Conservation (phyloP, 441 rosid genomes). For the Gossypium gossypioides region DNA sequence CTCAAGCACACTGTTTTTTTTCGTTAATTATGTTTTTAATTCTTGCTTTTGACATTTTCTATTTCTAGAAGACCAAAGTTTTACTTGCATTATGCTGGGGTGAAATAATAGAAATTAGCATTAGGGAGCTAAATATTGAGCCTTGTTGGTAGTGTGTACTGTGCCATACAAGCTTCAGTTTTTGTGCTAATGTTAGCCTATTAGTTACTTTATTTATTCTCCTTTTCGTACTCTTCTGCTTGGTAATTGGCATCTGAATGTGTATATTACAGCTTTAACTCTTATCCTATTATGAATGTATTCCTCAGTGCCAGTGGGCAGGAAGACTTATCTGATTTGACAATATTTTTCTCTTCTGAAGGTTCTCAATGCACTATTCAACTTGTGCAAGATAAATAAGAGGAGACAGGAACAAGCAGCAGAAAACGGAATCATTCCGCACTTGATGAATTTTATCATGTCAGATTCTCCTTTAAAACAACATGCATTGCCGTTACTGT, state of each 20-base stretch:
- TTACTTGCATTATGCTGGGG: background rate
- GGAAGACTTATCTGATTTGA: background rate
- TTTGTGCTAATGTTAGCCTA: background rate
- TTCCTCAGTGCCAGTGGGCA: background rate
- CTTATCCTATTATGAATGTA: background rate
- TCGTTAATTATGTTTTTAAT: background rate
- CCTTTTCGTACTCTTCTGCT: background rate
- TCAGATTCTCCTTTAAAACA: constrained; percentile 74
- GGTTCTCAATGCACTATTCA: constrained; percentile 91
- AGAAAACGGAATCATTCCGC: constrained; percentile 95
- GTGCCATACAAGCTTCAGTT: background rate
- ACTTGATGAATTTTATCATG: constrained; percentile 74
- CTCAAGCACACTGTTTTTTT: background rate
- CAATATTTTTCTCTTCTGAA: constrained; percentile 18
- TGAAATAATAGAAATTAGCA: background rate
- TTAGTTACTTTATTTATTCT: background rate
- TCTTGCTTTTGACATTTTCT: background rate
- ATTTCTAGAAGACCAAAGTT: background rate
- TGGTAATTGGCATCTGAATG: background rate
- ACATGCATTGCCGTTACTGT: constrained; percentile 74
- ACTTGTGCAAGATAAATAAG: constrained; percentile 94
- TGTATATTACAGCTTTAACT: background rate
- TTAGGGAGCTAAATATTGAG: background rate
- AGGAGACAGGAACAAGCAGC: constrained; percentile 99
- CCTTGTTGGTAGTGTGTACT: background rate